These are phyloP conservation scores for Taphrina wiesneri DNA, from an alignment of 1,139 yeast genomes.

Conservation along the genomic window DNA sequence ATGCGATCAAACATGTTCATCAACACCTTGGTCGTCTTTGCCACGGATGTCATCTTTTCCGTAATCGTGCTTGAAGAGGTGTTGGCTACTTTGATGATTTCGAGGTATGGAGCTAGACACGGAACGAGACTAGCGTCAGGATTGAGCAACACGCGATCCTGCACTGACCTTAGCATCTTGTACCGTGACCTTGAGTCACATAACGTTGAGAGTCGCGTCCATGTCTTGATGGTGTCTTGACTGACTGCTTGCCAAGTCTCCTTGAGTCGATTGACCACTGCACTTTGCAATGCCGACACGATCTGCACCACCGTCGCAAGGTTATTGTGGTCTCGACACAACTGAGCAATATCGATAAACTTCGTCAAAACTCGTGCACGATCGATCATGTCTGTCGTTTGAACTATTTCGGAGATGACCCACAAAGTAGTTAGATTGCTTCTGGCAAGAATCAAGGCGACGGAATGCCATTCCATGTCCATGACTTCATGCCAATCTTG, in stretches of 20 bases:
- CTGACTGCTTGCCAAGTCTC: slow-evolving; percentile 72
- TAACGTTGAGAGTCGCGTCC: slow-evolving; percentile 52
- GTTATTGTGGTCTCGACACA: slow-evolving; percentile 66
- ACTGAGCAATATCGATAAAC: slow-evolving; percentile 81
- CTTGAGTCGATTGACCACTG: slow-evolving; percentile 57
- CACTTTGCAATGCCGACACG: slow-evolving; percentile 76
- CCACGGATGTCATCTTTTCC: not conserved
- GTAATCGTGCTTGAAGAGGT: not conserved
- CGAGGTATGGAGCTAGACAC: slow-evolving; percentile 3
- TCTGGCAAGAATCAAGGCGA: not conserved
- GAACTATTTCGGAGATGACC: slow-evolving; percentile 82
- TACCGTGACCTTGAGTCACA: slow-evolving; percentile 69
- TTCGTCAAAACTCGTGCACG: slow-evolving; percentile 70
- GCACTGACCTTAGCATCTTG: slow-evolving; percentile 60
- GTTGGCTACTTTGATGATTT: not conserved
- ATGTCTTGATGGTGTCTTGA: slow-evolving; percentile 51
- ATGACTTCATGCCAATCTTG: slow-evolving; percentile 10
- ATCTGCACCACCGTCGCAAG: slow-evolving; percentile 86
- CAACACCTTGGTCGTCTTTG: slow-evolving; percentile 12
- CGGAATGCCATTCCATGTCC: not conserved
- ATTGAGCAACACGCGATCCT: slow-evolving; percentile 62
- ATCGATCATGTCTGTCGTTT: slow-evolving; percentile 62
- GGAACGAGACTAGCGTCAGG: slow-evolving; percentile 10
- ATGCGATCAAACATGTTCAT: slow-evolving; percentile 14
- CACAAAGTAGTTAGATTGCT: slow-evolving; percentile 48